phyloP scores from a whole-genome alignment of 306 rosid genomes.

The Inga oerstediana region DNA sequence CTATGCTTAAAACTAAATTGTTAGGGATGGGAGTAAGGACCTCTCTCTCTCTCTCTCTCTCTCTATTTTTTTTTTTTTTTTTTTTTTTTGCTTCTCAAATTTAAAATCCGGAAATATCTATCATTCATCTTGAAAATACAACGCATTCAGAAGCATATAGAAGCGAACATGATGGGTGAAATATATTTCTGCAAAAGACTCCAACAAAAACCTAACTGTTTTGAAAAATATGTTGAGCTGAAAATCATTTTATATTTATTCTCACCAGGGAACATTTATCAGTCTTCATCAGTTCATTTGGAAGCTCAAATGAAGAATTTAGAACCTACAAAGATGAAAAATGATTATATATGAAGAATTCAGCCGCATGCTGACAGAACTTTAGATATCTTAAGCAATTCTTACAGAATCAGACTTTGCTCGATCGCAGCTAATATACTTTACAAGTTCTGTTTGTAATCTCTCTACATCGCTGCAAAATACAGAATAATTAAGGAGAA shows the following conservation, averaged over 20 bases:
- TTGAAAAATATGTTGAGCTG: background rate
- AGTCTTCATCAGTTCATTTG: conserved; percentile 44
- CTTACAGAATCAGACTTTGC: conserved; percentile 58
- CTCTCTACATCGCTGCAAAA: conserved; percentile 67
- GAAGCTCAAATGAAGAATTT: conserved; percentile 51
- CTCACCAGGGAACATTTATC: conserved; percentile 62
- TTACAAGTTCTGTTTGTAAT: conserved; percentile 53
- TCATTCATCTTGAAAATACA: conserved; percentile 15
- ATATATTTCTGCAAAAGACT: conserved; percentile 15
- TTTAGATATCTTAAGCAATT: conserved; percentile 25
- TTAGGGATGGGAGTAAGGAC: background rate
- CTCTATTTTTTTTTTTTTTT: too few relatives aligned
- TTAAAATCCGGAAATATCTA: conserved; percentile 8
- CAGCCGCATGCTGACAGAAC: conserved; percentile 23
- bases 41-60: too few relatives aligned
- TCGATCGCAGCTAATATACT: conserved; percentile 53
- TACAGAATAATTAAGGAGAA: conserved; percentile 25
- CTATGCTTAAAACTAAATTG: background rate
- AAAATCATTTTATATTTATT: conserved; percentile 23
- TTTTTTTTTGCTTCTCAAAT: conserved; percentile 21
- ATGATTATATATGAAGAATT: conserved; percentile 31
- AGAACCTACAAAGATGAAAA: conserved; percentile 41
- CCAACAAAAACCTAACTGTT: conserved; percentile 20
- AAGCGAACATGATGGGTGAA: conserved; percentile 8
- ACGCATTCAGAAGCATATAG: conserved; percentile 15